Percentiles rank a stretch among this genome's conserved stretches.
These are phyloP conservation scores for Neopestalotiopsis sp. DNA, from an alignment of 2,329 filamentous ascomycete species.

Conservation along the genomic window DNA sequence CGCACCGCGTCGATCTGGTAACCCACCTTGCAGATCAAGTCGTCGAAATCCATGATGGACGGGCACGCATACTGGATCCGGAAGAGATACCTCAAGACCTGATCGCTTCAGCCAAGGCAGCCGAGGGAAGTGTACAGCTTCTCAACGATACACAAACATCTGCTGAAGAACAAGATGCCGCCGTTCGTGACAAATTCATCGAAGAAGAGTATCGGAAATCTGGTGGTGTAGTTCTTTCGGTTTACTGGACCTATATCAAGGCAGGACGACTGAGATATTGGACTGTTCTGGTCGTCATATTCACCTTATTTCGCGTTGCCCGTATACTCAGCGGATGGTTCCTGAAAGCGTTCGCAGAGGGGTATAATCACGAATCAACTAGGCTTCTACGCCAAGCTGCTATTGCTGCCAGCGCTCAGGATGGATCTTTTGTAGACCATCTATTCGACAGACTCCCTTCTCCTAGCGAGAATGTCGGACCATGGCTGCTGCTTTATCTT, in stretches of 20 bases:
- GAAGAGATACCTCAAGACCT: slow-evolving; percentile 49
- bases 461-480: slow-evolving; percentile 69
- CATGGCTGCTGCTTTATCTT: slow-evolving; percentile 78
- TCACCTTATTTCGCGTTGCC: slow-evolving; percentile 67
- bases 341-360: slow-evolving; percentile 86
- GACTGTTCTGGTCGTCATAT: slow-evolving; percentile 66
- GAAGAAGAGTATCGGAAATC: slow-evolving; percentile 78
- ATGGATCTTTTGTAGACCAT: slow-evolving; percentile 27
- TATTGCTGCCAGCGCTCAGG: background rate
- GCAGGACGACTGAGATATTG: slow-evolving; percentile 80
- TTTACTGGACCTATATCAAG: slow-evolving; percentile 87
- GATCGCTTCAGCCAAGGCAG: slow-evolving; percentile 26
- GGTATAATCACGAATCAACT: slow-evolving; percentile 55
- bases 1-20: slow-evolving; percentile 80
- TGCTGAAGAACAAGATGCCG: slow-evolving; percentile 51
- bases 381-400: slow-evolving; percentile 12
- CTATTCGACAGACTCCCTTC: slow-evolving; percentile 63
- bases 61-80: slow-evolving; percentile 54
- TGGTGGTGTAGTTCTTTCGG: slow-evolving; percentile 74
- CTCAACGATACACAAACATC: slow-evolving; percentile 32
- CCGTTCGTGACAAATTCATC: slow-evolving; percentile 76
- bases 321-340: slow-evolving; percentile 78
- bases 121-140: slow-evolving; percentile 36
- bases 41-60: slow-evolving; percentile 70
- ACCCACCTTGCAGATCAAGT: slow-evolving; percentile 75